Conservation (phyloP, 805 yeast genomes). For the Starmerella bacillaris region DNA sequence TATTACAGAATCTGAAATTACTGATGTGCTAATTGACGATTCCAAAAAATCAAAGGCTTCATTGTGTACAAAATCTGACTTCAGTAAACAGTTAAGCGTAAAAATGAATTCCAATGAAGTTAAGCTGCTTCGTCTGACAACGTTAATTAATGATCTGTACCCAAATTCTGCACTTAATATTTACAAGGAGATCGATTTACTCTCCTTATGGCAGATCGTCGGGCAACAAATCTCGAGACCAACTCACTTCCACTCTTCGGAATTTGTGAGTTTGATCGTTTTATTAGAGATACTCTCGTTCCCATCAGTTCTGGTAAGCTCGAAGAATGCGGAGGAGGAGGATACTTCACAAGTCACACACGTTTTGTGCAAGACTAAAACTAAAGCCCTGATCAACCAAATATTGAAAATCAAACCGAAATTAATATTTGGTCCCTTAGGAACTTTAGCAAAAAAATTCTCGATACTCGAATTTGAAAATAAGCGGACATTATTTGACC, state of each 20-base stretch:
- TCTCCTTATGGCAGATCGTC: conserved; percentile 61
- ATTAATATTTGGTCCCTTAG: conserved; percentile 88
- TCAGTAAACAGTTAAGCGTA: no score
- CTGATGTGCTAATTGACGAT: no score
- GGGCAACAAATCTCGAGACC: conserved; percentile 41
- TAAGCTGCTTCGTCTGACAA: conserved; percentile 62
- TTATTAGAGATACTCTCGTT: conserved; percentile 86
- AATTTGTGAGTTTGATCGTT: conserved; percentile 70
- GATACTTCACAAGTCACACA: no score
- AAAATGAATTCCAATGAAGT: no score
- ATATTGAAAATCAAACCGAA: conserved; percentile 85
- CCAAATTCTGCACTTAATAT: conserved; percentile 29
- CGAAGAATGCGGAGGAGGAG: neutral
- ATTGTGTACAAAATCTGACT: no score
- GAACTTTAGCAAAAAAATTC: conserved; percentile 74
- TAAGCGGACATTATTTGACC: conserved; percentile 67
- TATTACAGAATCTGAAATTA: no score
- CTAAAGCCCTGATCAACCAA: conserved; percentile 69
- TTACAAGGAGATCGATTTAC: conserved; percentile 46
- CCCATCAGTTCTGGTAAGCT: conserved; percentile 51
- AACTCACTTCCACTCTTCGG: conserved; percentile 38
- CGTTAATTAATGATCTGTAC: conserved; percentile 72
- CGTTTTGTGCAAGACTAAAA: no score
- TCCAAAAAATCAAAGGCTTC: no score
- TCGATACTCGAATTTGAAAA: conserved; percentile 86